Percentiles rank a stretch among this genome's conserved stretches.
These are phyloP conservation scores for Gypsophila paniculata DNA, from an alignment of 179 eudicot species.

Conservation along the genomic window DNA sequence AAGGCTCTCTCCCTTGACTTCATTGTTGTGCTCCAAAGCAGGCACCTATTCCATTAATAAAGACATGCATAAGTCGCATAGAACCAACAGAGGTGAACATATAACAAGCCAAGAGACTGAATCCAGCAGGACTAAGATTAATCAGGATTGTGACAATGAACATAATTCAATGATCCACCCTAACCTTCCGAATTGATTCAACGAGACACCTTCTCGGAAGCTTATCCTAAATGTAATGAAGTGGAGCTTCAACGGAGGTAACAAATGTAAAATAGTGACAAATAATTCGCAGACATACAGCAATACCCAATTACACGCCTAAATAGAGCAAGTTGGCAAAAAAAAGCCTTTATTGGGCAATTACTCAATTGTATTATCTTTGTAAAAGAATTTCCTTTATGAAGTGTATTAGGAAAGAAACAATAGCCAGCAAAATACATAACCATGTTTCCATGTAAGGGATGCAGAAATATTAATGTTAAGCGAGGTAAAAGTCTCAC, in stretches of 20 bases:
- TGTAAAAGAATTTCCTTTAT: background rate
- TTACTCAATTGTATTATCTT: background rate
- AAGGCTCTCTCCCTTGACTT: conserved; percentile 64
- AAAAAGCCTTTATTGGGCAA: background rate
- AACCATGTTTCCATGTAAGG: background rate
- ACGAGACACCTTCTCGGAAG: background rate
- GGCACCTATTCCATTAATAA: conserved; percentile 48
- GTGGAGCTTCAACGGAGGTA: background rate
- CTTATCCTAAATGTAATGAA: background rate
- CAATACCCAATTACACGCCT: background rate
- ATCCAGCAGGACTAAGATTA: background rate
- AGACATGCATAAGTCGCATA: background rate
- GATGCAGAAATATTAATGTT: background rate
- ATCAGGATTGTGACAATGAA: background rate
- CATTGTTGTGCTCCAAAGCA: conserved; percentile 66
- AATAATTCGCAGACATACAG: background rate
- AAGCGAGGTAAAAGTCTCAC: conserved; percentile 20
- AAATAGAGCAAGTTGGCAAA: background rate
- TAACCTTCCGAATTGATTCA: background rate
- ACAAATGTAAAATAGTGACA: background rate
- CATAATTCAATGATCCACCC: background rate
- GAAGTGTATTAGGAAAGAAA: background rate
- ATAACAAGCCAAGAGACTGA: background rate
- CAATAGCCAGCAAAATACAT: background rate
- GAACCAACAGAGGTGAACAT: background rate